phyloP scores from a whole-genome alignment of 169 alveolate species.

The Plasmodium relictum region DNA sequence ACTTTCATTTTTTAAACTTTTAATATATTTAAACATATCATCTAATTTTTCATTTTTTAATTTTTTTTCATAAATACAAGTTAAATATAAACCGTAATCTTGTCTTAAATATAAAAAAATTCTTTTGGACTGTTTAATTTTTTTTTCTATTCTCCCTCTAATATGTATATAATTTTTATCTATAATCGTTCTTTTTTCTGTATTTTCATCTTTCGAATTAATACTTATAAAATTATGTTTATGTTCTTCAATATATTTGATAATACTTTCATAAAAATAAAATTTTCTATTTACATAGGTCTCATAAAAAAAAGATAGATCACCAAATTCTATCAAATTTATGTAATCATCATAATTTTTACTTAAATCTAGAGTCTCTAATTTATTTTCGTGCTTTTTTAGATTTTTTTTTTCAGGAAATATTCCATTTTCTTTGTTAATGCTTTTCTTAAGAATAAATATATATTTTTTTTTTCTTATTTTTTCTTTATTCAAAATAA shows the following conservation, averaged over 20 bases:
- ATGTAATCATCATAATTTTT: too few relatives aligned
- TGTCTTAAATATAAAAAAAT: constrained; percentile 46
- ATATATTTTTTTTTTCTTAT: too few relatives aligned
- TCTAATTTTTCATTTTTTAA: neutral
- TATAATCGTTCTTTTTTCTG: neutral
- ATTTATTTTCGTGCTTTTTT: too few relatives aligned
- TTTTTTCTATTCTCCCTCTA: constrained; percentile 48
- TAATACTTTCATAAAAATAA: constrained; percentile 21
- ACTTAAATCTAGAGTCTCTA: too few relatives aligned
- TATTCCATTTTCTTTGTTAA: too few relatives aligned
- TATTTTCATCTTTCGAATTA: too few relatives aligned
- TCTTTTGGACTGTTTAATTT: constrained; percentile 34
- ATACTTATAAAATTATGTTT: neutral
- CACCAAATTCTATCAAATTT: neutral
- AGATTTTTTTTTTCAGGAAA: too few relatives aligned
- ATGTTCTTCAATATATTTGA: neutral
- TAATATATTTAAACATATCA: constrained; percentile 26
- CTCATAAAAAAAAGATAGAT: constrained; percentile 50
- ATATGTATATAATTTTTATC: constrained; percentile 1
- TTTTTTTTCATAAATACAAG: constrained; percentile 58
- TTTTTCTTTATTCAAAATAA: too few relatives aligned
- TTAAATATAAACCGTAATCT: constrained; percentile 20
- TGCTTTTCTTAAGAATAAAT: too few relatives aligned
- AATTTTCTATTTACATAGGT: neutral
- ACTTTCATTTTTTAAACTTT: constrained; percentile 57